These are phyloP conservation scores for Globisporangium spiculum DNA, from an alignment of 352 stramenopile species.

Conservation along the genomic window DNA sequence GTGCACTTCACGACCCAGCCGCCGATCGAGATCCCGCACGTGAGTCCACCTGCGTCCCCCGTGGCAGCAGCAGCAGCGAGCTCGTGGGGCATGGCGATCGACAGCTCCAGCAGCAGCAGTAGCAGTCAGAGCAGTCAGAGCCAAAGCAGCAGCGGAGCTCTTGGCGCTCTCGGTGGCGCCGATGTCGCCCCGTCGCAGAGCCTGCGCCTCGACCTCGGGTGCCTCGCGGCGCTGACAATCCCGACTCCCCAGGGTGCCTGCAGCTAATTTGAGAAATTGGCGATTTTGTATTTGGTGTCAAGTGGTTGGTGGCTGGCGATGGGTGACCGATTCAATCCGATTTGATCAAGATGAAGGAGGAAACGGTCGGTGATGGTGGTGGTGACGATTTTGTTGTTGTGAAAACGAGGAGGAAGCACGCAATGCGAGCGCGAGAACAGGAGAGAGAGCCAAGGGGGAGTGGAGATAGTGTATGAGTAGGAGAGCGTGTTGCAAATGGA, in stretches of 20 bases:
- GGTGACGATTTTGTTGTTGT: not conserved
- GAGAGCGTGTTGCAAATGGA: not conserved
- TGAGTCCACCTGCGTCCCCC: not conserved
- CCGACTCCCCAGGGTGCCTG: constrained; percentile 10
- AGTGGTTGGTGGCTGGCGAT: not conserved
- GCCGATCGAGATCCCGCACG: constrained; percentile 21
- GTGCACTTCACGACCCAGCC: constrained; percentile 23
- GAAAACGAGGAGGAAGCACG: not conserved
- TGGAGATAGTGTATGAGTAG: constrained; percentile 3
- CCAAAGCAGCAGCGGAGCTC: not conserved
- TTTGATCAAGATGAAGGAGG: not conserved
- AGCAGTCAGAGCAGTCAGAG: not conserved
- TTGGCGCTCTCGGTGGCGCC: not conserved
- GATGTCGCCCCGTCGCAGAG: not conserved
- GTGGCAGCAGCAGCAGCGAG: not conserved
- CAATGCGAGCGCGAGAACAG: not conserved
- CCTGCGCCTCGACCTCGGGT: constrained; percentile 5
- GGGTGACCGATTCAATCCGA: not conserved
- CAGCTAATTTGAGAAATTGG: not conserved
- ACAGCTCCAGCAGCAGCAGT: not conserved
- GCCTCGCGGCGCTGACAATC: constrained; percentile 13
- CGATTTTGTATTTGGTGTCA: not conserved
- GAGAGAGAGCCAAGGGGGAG: too few relatives aligned
- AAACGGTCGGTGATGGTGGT: too few relatives aligned
- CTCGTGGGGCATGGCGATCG: not conserved